phyloP scores from a whole-genome alignment of 129 eudicot species.

The Silybum marianum region DNA sequence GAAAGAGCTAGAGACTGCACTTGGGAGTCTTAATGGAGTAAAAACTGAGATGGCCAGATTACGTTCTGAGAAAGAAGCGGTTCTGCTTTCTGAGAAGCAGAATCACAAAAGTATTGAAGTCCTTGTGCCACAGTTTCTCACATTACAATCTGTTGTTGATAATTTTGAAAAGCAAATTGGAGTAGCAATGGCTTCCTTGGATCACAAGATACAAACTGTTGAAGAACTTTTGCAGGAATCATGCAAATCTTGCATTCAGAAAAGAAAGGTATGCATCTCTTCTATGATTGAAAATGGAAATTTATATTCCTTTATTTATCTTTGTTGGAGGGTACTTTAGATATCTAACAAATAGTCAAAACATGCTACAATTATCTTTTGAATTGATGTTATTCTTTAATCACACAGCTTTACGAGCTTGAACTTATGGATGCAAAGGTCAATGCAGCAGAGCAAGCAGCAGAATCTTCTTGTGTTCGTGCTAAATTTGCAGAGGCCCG shows the following conservation, averaged over 20 bases:
- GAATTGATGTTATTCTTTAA: neutral
- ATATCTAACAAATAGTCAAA: constrained; percentile 9
- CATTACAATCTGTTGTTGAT: constrained; percentile 43
- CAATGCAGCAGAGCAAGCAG: constrained; percentile 63
- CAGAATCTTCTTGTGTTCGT: constrained; percentile 72
- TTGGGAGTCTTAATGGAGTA: constrained; percentile 69
- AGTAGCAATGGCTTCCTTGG: constrained; percentile 47
- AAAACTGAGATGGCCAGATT: constrained; percentile 63
- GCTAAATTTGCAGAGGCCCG: constrained; percentile 83
- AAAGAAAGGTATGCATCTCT: constrained; percentile 55
- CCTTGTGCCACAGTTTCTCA: constrained; percentile 44
- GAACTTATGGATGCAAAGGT: constrained; percentile 73
- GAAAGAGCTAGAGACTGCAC: constrained; percentile 80
- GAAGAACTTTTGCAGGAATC: constrained; percentile 52
- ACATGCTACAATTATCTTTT: neutral
- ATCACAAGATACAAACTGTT: constrained; percentile 48
- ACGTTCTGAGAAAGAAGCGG: constrained; percentile 50
- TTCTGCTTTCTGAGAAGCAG: constrained; percentile 48
- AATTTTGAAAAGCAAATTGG: constrained; percentile 52
- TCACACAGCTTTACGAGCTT: constrained; percentile 61
- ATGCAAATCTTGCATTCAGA: constrained; percentile 50
- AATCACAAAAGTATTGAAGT: constrained; percentile 40
- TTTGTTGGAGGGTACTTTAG: constrained; percentile 6
- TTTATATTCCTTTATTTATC: neutral
- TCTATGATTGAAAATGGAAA: neutral